phyloP scores from a whole-genome alignment of 352 stramenopile genomes.

The Poterioochromonas sp. region DNA sequence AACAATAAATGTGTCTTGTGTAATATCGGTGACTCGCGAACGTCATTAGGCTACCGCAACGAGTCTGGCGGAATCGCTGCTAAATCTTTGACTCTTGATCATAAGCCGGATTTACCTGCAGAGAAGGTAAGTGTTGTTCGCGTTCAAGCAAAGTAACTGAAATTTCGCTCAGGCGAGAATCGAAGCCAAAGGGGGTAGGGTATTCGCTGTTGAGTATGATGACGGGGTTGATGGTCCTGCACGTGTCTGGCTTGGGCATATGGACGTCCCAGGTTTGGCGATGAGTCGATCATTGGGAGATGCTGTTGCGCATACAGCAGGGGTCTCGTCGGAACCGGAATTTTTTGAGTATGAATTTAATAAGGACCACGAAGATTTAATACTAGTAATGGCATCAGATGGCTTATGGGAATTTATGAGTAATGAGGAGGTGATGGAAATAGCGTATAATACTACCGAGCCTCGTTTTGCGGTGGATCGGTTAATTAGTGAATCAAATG shows the following conservation, averaged over 20 bases:
- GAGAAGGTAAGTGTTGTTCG: too few relatives aligned
- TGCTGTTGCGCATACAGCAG: conserved; percentile 87
- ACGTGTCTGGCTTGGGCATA: conserved; percentile 94
- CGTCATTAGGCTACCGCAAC: conserved; percentile 58
- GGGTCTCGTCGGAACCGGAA: conserved; percentile 87
- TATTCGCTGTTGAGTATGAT: conserved; percentile 97
- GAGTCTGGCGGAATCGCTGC: neutral
- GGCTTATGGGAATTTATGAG: conserved; percentile 98
- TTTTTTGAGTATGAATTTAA: conserved; percentile 67
- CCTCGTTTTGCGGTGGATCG: conserved; percentile 66
- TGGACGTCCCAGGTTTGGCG: conserved; percentile 93
- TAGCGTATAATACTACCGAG: conserved; percentile 49
- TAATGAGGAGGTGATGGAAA: conserved; percentile 82
- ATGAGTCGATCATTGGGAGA: conserved; percentile 93
- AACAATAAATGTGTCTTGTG: conserved; percentile 74
- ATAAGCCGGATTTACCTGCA: conserved; percentile 89
- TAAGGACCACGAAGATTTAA: conserved; percentile 60
- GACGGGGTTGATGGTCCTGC: conserved; percentile 93
- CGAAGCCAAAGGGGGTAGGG: conserved; percentile 78
- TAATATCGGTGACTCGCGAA: conserved; percentile 93
- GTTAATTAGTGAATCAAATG: conserved; percentile 86
- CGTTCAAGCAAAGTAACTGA: too few relatives aligned
- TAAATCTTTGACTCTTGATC: conserved; percentile 82
- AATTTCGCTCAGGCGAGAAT: conserved; percentile 61
- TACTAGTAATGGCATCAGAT: conserved; percentile 92